Conservation (phyloP, 306 rosid genomes). For the Pueraria montana region DNA sequence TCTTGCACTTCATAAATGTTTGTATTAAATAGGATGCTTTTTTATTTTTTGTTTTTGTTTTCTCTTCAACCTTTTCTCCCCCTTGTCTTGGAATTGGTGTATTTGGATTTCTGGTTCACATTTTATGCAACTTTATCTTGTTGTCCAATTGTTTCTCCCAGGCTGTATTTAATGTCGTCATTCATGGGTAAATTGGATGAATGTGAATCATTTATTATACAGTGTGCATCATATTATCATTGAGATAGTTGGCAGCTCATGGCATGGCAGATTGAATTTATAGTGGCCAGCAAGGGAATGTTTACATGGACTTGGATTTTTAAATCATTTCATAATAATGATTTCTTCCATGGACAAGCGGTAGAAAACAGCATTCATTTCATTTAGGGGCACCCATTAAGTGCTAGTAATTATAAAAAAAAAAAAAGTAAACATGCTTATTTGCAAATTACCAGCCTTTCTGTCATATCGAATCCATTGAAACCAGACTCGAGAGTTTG, state of each 20-base stretch:
- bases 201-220: slow-evolving; percentile 32
- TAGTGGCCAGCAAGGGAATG: slow-evolving; percentile 31
- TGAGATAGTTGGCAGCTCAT: background rate
- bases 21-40: background rate
- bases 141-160: slow-evolving; percentile 6
- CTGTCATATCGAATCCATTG: background rate
- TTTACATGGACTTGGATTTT: background rate
- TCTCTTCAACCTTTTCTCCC: background rate
- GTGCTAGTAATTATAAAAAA: slow-evolving; percentile 6
- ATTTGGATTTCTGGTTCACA: slow-evolving; percentile 20
- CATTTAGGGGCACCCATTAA: background rate
- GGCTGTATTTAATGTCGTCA: slow-evolving; percentile 36
- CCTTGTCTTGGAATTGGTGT: background rate
- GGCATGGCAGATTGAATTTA: slow-evolving; percentile 34
- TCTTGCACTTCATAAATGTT: slow-evolving; percentile 9
- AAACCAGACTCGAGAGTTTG: background rate
- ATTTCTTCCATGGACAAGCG: slow-evolving; percentile 21
- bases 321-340: background rate
- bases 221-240: background rate
- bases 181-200: slow-evolving; percentile 10
- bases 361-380: background rate
- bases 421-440: background rate
- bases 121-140: slow-evolving; percentile 12
- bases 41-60: too few species aligned
- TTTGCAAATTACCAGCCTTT: background rate